Base-by-base conservation (phyloP, 2,329 filamentous ascomycete genomes). In the Botrytis fabae region DNA sequence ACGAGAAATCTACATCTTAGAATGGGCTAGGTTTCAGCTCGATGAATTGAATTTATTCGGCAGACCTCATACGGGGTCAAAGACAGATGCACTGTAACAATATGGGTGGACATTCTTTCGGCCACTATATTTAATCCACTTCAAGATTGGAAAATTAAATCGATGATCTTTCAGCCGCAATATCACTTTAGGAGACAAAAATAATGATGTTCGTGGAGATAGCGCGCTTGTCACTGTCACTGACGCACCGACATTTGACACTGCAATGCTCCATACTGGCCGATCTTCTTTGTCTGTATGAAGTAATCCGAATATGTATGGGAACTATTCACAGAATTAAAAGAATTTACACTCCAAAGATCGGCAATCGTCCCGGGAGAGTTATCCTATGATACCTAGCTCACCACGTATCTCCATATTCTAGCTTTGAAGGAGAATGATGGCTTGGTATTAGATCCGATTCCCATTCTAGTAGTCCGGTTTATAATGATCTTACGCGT, bases 161-260 rank as follows among this genome's bases (percentile, higher is more conserved):
- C n/a, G 46, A 16, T 28, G 35, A 68, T 54, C 64, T 42, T 44
- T 68, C 64, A 68, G 64, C 46, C 35, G 64, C 64, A 54, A 25
- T 16, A 54, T 12, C 64, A 40, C 46, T n/a, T 28, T n/a, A 40
- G n/a, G 35, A 9, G 25, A 38, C n/a, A 7, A 48, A 16, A 40
- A 54, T 18, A 40, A 16, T 5, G 5, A 9, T 3, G 14, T 32
- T 57, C n/a, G 51, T 57, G n/a, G 6, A n/a, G 51, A 57, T 57
- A 14, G 51, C n/a, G n/a, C 51, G 51, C n/a, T 28, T 57, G n/a
- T 57, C 51, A 57, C 14, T 28, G 14, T 40, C 28, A 65, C 35
- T 38, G 38, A 35, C 12, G 8, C 35, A 38, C 22, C 16, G 8
- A 14, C 22, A 38, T 66, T 40, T 68, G 8, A 54, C 9, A 32